Evolutionary conservation across 2,329 filamentous ascomycete species (phyloP).

Genomic region (Dothideomycetidae sp.): DNA sequence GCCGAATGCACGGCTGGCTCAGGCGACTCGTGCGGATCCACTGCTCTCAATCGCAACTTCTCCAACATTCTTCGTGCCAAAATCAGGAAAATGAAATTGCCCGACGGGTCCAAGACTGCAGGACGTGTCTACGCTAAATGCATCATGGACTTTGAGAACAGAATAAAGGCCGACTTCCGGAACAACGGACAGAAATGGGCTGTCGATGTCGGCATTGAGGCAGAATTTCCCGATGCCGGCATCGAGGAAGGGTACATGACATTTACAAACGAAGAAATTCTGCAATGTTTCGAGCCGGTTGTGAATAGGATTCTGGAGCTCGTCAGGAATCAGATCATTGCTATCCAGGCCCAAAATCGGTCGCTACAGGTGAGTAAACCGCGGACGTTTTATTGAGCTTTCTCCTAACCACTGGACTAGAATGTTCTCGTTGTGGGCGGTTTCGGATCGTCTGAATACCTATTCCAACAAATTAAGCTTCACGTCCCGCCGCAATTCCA

Average conservation of each 20-base stretch:
- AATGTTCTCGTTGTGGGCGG: constrained; percentile 96
- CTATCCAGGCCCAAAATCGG: constrained; percentile 93
- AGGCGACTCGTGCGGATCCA: constrained; percentile 96
- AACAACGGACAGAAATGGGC: constrained; percentile 99
- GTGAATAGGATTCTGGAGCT: constrained; percentile 94
- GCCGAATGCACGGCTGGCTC: constrained; percentile 95
- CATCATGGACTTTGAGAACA: constrained; percentile 99
- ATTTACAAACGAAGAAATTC: constrained; percentile 96
- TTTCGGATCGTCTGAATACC: constrained; percentile 94
- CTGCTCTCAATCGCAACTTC: constrained; percentile 92
- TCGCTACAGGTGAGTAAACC: constrained; percentile 52
- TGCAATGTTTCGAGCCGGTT: constrained; percentile 97
- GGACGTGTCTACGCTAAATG: constrained; percentile 97
- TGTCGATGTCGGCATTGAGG: constrained; percentile 95
- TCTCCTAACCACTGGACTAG: constrained; percentile 26
- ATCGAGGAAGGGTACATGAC: constrained; percentile 99
- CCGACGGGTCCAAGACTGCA: constrained; percentile 92
- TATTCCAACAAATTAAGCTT: constrained; percentile 98
- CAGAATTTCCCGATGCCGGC: constrained; percentile 90
- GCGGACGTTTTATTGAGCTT: not conserved
- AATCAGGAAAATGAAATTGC: constrained; percentile 98
- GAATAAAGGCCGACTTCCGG: constrained; percentile 98
- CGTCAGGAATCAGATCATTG: constrained; percentile 95
- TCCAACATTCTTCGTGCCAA: constrained; percentile 95
- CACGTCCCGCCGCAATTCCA: constrained; percentile 98